Conservation (phyloP, 2,329 filamentous ascomycete species). For the Hymenotorrendiella dingleyae region DNA sequence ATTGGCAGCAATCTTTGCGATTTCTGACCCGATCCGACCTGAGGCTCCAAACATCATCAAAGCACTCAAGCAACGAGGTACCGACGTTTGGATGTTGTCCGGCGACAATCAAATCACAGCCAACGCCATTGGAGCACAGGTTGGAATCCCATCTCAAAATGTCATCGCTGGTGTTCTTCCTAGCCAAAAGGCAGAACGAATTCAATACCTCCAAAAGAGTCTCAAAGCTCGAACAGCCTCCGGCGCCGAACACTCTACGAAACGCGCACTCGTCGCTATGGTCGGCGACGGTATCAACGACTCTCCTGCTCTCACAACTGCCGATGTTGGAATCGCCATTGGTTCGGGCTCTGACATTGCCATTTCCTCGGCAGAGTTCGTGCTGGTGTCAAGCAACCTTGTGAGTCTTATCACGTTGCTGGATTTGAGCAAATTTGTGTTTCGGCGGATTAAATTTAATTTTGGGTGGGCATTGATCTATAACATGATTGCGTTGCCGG, state of each 20-base stretch:
- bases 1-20: constrained; percentile 63
- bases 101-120: constrained; percentile 88
- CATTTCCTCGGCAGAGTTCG: constrained; percentile 74
- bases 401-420: constrained; percentile 53
- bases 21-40: constrained; percentile 73
- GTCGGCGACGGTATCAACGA: constrained; percentile 87
- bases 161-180: constrained; percentile 86
- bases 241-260: constrained; percentile 21
- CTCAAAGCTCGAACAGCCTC: constrained; percentile 13
- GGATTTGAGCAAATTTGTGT: constrained; percentile 53
- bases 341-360: constrained; percentile 78
- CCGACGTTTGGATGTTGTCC: constrained; percentile 85
- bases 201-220: constrained; percentile 51
- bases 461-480: constrained; percentile 64
- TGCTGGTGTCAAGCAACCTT: constrained; percentile 61
- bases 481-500: constrained; percentile 57
- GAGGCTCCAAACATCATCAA: constrained; percentile 62
- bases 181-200: constrained; percentile 70
- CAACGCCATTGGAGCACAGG: constrained; percentile 64
- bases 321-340: constrained; percentile 79
- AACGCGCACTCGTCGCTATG: constrained; percentile 64
- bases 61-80: constrained; percentile 57
- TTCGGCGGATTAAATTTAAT: constrained; percentile 60
- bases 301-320: constrained; percentile 70
- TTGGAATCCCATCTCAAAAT: constrained; percentile 68